Base-by-base conservation (phyloP, 768 basidiomycete genomes). In the Naganishia randhawae region DNA sequence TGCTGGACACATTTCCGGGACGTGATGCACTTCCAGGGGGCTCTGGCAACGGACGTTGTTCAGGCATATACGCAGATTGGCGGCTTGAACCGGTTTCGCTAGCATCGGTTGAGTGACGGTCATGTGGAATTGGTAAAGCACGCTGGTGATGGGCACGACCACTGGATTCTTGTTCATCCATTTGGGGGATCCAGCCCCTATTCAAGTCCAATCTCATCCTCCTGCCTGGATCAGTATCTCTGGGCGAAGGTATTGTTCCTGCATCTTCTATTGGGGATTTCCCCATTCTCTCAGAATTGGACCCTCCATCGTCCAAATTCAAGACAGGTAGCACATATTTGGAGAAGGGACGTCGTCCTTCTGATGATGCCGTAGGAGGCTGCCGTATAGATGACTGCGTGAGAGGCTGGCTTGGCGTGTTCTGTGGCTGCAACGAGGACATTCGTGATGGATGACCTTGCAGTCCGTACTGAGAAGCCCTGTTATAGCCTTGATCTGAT, bases 261-360 rank as follows among this genome's bases (percentile, higher is more conserved):
- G 37, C n/a, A 9, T 25, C 37, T 3, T 10, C n/a, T 27, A 39
- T 11, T 25, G 57, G 16, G 29, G 27, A 42, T 3, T 2, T 10
- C 27, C 37, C 5, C 57, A 22, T 16, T n/a, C 25, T 19, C 11
- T 25, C 39, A 42, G 2, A 0, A 11, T 22, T 61, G 6, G 37
- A n/a, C 13, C 57, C 25, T 6, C 33, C 37, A 3, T n/a, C 10
- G 14, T 61, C 57, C 7, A 61, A 39, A 25, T 61, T 35, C 22
- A 61, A 39, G 17, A 27, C 57, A 10, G 57, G 57, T 39, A 61
- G 29, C 6, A 61, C 57, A 29, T 61, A 61, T 25, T 61, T 61
- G 35, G 57, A 61, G 6, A 41, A 29, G 7, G 57, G 57, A 11
- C 57, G 17, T 25, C 25, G 37, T 22, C n/a, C 10, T 42, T 39